Conservation (phyloP, 2,329 filamentous ascomycete genomes). For the Trichophyton simii region DNA sequence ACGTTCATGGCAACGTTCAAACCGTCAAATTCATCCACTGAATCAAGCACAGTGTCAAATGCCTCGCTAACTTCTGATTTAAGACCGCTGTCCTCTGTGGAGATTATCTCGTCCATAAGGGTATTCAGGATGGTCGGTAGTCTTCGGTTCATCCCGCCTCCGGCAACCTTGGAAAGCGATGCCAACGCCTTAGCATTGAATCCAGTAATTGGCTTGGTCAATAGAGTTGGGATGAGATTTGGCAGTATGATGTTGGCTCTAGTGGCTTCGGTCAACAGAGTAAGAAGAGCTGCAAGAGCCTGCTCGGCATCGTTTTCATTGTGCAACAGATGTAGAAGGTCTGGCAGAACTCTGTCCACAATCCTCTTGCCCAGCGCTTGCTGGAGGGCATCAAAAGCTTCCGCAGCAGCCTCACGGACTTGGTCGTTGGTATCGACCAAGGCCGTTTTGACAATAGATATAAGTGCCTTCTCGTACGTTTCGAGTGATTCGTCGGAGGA, state of each 20-base stretch:
- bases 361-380: constrained; percentile 87
- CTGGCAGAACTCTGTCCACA: constrained; percentile 87
- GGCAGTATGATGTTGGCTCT: constrained; percentile 93
- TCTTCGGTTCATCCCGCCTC: constrained; percentile 77
- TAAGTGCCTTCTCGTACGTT: constrained; percentile 88
- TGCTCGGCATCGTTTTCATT: constrained; percentile 81
- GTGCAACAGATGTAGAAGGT: constrained; percentile 78
- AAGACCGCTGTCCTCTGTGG: constrained; percentile 58
- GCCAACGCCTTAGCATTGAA: constrained; percentile 94
- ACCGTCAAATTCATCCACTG: constrained; percentile 91
- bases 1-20: constrained; percentile 93
- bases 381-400: constrained; percentile 92
- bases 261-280: constrained; percentile 82
- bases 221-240: constrained; percentile 86
- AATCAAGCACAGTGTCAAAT: constrained; percentile 80
- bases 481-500: constrained; percentile 80
- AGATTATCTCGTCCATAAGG: constrained; percentile 82
- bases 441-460: constrained; percentile 84
- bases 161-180: constrained; percentile 82
- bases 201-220: constrained; percentile 74
- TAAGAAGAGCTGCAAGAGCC: constrained; percentile 81
- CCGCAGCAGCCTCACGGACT: constrained; percentile 87
- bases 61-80: constrained; percentile 61
- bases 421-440: constrained; percentile 81
- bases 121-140: constrained; percentile 84